Conservation (phyloP, 257 asterid genomes). For the Solanum habrochaites region DNA sequence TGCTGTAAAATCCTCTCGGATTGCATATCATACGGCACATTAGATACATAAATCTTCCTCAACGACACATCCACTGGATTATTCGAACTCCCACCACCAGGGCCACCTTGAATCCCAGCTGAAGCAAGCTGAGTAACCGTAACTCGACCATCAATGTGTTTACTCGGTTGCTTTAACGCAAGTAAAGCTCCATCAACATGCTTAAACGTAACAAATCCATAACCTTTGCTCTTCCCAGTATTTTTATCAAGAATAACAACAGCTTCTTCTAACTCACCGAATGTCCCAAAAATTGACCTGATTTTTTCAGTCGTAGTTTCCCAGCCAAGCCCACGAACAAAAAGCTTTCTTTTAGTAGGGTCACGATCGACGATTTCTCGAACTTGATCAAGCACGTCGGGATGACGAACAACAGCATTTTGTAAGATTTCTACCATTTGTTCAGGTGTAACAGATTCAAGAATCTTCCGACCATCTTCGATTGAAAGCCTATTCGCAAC, state of each 20-base stretch:
- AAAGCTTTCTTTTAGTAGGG: slow-evolving; percentile 61
- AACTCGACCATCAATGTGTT: slow-evolving; percentile 73
- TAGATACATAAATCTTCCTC: slow-evolving; percentile 74
- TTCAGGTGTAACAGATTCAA: slow-evolving; percentile 55
- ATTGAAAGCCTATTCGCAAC: slow-evolving; percentile 26
- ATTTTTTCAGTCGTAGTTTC: slow-evolving; percentile 79
- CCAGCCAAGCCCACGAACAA: slow-evolving; percentile 87
- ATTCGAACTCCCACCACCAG: slow-evolving; percentile 29
- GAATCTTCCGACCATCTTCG: slow-evolving; percentile 56
- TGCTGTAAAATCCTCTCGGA: slow-evolving; percentile 61
- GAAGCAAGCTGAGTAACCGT: slow-evolving; percentile 80
- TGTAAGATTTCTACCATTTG: slow-evolving; percentile 59
- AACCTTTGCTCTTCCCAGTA: slow-evolving; percentile 73
- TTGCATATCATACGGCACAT: slow-evolving; percentile 71
- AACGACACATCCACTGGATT: slow-evolving; percentile 47
- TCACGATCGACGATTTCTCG: slow-evolving; percentile 55
- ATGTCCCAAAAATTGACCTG: slow-evolving; percentile 39
- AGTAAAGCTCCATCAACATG: slow-evolving; percentile 66
- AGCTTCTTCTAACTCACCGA: slow-evolving; percentile 75
- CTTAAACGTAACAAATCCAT: slow-evolving; percentile 65
- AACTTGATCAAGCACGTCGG: slow-evolving; percentile 59
- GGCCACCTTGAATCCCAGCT: slow-evolving; percentile 53
- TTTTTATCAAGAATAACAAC: slow-evolving; percentile 63
- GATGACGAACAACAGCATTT: slow-evolving; percentile 46
- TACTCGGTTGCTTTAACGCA: slow-evolving; percentile 79